Conservation (phyloP, 2,329 filamentous ascomycete species). For the Cadophora sp. region DNA sequence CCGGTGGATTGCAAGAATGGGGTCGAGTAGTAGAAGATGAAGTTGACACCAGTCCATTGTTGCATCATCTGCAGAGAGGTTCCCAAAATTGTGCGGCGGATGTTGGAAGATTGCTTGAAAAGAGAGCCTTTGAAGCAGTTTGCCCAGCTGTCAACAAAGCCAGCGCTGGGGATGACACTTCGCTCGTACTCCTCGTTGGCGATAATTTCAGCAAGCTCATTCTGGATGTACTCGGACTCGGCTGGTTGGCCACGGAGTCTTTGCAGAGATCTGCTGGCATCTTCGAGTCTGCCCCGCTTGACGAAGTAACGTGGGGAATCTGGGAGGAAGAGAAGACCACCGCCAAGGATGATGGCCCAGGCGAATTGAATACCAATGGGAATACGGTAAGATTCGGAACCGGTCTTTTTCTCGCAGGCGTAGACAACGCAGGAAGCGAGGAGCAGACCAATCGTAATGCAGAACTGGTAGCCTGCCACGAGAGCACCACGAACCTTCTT, state of each 20-base stretch:
- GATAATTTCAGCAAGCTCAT: slow-evolving; percentile 83
- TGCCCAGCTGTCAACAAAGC: slow-evolving; percentile 73
- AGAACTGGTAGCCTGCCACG: slow-evolving; percentile 85
- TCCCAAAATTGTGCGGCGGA: slow-evolving; percentile 74
- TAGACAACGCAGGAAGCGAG: slow-evolving; percentile 79
- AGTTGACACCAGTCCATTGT: slow-evolving; percentile 82
- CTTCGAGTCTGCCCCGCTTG: slow-evolving; percentile 73
- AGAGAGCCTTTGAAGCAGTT: slow-evolving; percentile 72
- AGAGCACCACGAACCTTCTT: slow-evolving; percentile 79
- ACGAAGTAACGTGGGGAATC: slow-evolving; percentile 88
- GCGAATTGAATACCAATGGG: slow-evolving; percentile 81
- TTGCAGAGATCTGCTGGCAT: slow-evolving; percentile 67
- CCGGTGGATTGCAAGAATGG: slow-evolving; percentile 83
- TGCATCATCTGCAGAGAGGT: slow-evolving; percentile 83
- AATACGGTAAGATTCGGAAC: slow-evolving; percentile 78
- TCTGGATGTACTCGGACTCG: slow-evolving; percentile 77
- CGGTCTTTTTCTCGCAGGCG: slow-evolving; percentile 64
- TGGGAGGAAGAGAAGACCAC: slow-evolving; percentile 77
- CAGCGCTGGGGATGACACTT: slow-evolving; percentile 66
- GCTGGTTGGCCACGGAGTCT: slow-evolving; percentile 76
- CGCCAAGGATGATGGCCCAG: slow-evolving; percentile 78
- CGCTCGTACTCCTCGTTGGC: slow-evolving; percentile 90
- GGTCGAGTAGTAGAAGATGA: slow-evolving; percentile 88
- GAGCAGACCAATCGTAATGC: slow-evolving; percentile 80
- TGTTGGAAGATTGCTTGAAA: slow-evolving; percentile 62